Base-by-base conservation (phyloP, 169 alveolate species). In the Cryptosporidium viatorum region DNA sequence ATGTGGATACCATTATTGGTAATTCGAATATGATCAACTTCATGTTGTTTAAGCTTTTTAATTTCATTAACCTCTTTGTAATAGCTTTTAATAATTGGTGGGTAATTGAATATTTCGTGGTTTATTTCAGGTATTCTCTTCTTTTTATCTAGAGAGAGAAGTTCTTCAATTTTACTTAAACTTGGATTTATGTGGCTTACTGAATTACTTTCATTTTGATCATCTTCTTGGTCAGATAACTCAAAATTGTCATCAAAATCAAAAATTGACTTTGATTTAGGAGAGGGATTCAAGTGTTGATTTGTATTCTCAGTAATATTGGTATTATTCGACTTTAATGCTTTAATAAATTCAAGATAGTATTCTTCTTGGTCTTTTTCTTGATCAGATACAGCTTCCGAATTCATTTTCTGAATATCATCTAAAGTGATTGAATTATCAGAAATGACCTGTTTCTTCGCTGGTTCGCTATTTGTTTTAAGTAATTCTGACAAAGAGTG, bases 51-150 rank as follows among this genome's bases (percentile, higher is more conserved):
- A 96, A 96, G 91, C 35, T 92, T 92, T 23, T 96, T 93, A 51
- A 96, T 93, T 70, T 95, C 97, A 71, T 93, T 92, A 3, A 92
- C 97, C 86, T 96, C 97, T 69, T 93, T 96, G 85, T 96, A 96
- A 62, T 95, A 93, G 70, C 95, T 94, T 93, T 96, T 96, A 84
- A 93, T 93, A 43, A 96, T 94, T 7, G 97, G 97, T 16, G 93
- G 92, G 85, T 95, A 96, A 67, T 94, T 93, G 35, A 94, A 92
- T 41, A 93, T 91, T 1, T 94, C 93, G 71, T 95, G 98, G 85
- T 96, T 95, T 29, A 96, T 97, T 48, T 94, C 89, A 12, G 89
- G 89, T 21, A 80, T 62, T 80, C 89, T 80, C 39, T 52, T 80
- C 48, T 45, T 59, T 26, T 59, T 80, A 26, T 80, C 89, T 1